Evolutionary conservation across 1,139 yeast genomes (phyloP).

Genomic region (Pichia inconspicua): DNA sequence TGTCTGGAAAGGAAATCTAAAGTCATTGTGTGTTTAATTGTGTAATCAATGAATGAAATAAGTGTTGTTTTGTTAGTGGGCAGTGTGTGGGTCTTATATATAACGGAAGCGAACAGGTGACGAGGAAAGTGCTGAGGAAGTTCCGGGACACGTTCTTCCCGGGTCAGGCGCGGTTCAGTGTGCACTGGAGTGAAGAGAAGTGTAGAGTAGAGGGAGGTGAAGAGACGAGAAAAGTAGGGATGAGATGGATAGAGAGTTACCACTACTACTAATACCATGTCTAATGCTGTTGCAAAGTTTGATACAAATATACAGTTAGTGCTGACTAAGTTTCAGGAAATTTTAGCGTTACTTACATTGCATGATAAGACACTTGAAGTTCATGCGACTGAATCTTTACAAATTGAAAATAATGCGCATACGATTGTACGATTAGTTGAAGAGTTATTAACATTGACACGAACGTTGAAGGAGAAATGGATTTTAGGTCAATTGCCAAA

Average conservation of each 20-base stretch:
- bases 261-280: background rate
- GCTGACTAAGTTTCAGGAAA: slow-evolving; percentile 28
- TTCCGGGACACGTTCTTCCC: background rate
- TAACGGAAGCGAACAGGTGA: background rate
- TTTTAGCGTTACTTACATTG: slow-evolving; percentile 21
- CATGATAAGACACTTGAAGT: slow-evolving; percentile 44
- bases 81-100: background rate
- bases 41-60: too few relatives aligned
- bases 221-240: too few relatives aligned
- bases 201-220: too few relatives aligned
- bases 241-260: too few relatives aligned
- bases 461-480: slow-evolving; percentile 49
- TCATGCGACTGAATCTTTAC: slow-evolving; percentile 46
- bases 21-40: slow-evolving; percentile 18
- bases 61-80: background rate
- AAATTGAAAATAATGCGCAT: slow-evolving; percentile 47
- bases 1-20: slow-evolving; percentile 62
- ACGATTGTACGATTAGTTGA: slow-evolving; percentile 46
- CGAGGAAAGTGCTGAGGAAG: background rate
- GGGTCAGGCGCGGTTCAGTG: background rate
- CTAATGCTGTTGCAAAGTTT: slow-evolving; percentile 25
- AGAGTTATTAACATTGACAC: slow-evolving; percentile 42
- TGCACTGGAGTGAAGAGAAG: background rate
- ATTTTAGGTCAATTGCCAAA: slow-evolving; percentile 33
- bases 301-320: slow-evolving; percentile 30